phyloP scores from a whole-genome alignment of 768 basidiomycete species.

The Mycena haematopus region DNA sequence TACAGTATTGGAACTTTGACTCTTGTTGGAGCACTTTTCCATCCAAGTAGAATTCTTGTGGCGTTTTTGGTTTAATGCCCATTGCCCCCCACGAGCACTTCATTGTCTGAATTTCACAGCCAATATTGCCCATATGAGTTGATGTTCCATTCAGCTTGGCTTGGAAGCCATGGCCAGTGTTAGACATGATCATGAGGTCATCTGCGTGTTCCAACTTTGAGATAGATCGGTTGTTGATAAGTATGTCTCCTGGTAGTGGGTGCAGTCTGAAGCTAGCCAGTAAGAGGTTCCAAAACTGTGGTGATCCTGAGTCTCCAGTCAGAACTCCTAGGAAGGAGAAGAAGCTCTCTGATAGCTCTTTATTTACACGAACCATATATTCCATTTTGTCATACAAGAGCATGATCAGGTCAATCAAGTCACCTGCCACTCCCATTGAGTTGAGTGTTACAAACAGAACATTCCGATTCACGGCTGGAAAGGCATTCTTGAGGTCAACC shows the following conservation, averaged over 20 bases:
- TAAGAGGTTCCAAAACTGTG: constrained; percentile 36
- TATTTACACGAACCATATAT: constrained; percentile 8
- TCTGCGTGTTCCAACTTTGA: constrained; percentile 37
- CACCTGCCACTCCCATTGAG: neutral
- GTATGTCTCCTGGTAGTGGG: constrained; percentile 27
- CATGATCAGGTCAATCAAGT: constrained; percentile 6
- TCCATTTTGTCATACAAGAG: neutral
- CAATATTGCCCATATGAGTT: constrained; percentile 4
- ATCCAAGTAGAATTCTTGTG: constrained; percentile 3
- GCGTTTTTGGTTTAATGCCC: neutral
- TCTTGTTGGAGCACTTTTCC: constrained; percentile 13
- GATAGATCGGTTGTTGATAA: constrained; percentile 15
- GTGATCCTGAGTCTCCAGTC: constrained; percentile 37
- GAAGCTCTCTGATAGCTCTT: constrained; percentile 19
- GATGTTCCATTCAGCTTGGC: neutral
- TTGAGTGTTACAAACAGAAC: neutral
- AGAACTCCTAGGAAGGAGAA: constrained; percentile 34
- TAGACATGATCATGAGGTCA: constrained; percentile 34
- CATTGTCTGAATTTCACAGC: constrained; percentile 9
- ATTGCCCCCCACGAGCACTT: neutral
- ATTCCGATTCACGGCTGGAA: neutral
- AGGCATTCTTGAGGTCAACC: constrained; percentile 3
- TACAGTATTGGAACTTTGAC: constrained; percentile 27
- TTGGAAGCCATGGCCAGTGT: constrained; percentile 27
- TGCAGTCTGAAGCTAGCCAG: constrained; percentile 29